Percentiles rank a stretch among this genome's conserved stretches.
phyloP scores from a whole-genome alignment of 345 rosid species.

The Excoecaria agallocha region DNA sequence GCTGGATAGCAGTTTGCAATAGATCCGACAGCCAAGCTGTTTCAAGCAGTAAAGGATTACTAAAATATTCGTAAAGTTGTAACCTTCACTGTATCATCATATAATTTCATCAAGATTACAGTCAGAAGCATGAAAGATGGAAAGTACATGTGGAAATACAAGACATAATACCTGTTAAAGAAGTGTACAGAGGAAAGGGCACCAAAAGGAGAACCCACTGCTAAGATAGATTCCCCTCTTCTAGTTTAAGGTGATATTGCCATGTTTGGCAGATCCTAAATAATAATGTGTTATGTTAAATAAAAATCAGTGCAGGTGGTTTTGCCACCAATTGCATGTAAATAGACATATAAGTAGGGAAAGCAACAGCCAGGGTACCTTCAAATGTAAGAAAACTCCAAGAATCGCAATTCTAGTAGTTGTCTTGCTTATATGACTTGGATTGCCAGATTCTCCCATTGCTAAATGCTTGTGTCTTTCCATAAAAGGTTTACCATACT shows the following conservation, averaged over 20 bases:
- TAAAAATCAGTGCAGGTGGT: background rate
- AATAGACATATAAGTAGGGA: slow-evolving; percentile 3
- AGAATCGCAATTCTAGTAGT: slow-evolving; percentile 78
- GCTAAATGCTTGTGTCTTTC: slow-evolving; percentile 32
- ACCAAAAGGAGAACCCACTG: slow-evolving; percentile 94
- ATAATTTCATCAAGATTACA: background rate
- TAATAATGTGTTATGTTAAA: slow-evolving; percentile 18
- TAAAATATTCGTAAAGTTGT: background rate
- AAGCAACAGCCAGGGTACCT: slow-evolving; percentile 36
- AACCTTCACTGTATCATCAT: background rate
- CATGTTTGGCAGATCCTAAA: slow-evolving; percentile 55
- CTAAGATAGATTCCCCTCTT: slow-evolving; percentile 71
- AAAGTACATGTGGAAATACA: slow-evolving; percentile 11
- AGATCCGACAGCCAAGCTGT: slow-evolving; percentile 80
- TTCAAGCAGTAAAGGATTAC: slow-evolving; percentile 28
- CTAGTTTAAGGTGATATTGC: slow-evolving; percentile 34
- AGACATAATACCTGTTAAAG: slow-evolving; percentile 66
- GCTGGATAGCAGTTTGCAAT: slow-evolving; percentile 75
- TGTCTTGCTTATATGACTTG: slow-evolving; percentile 50
- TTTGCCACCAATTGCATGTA: background rate
- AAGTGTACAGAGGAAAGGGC: slow-evolving; percentile 85
- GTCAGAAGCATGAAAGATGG: slow-evolving; percentile 9
- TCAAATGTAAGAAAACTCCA: slow-evolving; percentile 47
- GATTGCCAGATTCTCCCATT: slow-evolving; percentile 43
- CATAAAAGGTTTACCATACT: slow-evolving; percentile 32